Percentiles rank a stretch among this genome's conserved stretches.
These are phyloP conservation scores for Fusarium mangiferae DNA, from an alignment of 2,329 filamentous ascomycete species.

Conservation along the genomic window DNA sequence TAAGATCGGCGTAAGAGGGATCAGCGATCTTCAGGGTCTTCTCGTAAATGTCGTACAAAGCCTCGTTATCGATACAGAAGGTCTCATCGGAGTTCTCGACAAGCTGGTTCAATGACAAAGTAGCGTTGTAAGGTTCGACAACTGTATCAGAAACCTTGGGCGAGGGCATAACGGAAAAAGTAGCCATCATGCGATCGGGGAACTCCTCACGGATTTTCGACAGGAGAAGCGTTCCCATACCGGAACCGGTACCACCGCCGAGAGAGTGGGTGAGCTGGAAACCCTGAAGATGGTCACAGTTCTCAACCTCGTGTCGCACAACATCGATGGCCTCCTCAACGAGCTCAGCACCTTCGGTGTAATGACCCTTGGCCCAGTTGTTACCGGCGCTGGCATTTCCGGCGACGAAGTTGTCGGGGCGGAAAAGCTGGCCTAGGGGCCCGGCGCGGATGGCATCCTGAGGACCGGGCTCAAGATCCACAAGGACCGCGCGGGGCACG, in stretches of 20 bases:
- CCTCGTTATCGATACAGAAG: slow-evolving; percentile 99
- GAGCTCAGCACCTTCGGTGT: slow-evolving; percentile 98
- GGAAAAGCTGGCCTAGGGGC: slow-evolving; percentile 98
- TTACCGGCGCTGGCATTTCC: slow-evolving; percentile 99
- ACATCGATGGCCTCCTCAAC: slow-evolving; percentile 98
- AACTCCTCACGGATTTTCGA: slow-evolving; percentile 99
- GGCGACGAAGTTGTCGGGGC: slow-evolving; percentile 99
- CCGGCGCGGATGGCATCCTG: slow-evolving; percentile 99
- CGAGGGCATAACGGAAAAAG: slow-evolving; percentile 97
- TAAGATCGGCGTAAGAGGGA: slow-evolving; percentile 98
- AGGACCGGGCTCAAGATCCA: slow-evolving; percentile 99
- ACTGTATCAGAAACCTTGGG: slow-evolving; percentile 99
- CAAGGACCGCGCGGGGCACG: slow-evolving; percentile 97
- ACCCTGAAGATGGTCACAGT: slow-evolving; percentile 98
- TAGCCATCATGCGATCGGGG: slow-evolving; percentile 99
- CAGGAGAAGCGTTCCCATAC: slow-evolving; percentile 99
- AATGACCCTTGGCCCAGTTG: slow-evolving; percentile 99
- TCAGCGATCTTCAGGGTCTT: slow-evolving; percentile 98
- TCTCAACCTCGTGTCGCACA: slow-evolving; percentile 97
- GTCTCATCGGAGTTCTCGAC: slow-evolving; percentile 99
- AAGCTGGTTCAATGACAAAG: slow-evolving; percentile 97
- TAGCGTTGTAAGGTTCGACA: slow-evolving; percentile 99
- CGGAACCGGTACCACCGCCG: slow-evolving; percentile 99
- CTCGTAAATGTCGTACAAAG: slow-evolving; percentile 99
- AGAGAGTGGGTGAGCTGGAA: slow-evolving; percentile 99